A percentile compares a stretch with the other conserved stretches of the same genome.
phyloP scores from a whole-genome alignment of 495 filamentous ascomycete species.

The Penicillium malachiteum region DNA sequence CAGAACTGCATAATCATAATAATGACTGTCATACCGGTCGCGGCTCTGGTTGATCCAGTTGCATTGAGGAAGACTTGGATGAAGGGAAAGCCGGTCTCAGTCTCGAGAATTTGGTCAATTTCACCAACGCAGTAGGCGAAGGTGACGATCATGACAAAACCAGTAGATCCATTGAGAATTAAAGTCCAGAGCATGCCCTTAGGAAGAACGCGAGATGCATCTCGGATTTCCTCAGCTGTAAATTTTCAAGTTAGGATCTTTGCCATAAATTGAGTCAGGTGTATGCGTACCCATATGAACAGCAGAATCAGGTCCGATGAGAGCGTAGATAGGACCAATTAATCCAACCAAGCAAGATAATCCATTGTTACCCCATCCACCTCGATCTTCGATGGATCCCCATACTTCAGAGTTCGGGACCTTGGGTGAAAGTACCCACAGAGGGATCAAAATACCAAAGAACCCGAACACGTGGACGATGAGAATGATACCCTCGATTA shows the following conservation, averaged over 20 bases:
- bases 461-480: slow-evolving; percentile 42
- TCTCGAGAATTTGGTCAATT: slow-evolving; percentile 29
- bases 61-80: slow-evolving; percentile 31
- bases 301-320: slow-evolving; percentile 19
- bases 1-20: slow-evolving; percentile 33
- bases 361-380: slow-evolving; percentile 39
- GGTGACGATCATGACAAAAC: slow-evolving; percentile 41
- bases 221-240: slow-evolving; percentile 45
- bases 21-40: slow-evolving; percentile 28
- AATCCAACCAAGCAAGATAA: slow-evolving; percentile 28
- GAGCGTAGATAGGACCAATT: slow-evolving; percentile 31
- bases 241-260: not conserved
- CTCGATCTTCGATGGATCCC: slow-evolving; percentile 42
- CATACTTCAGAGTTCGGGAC: slow-evolving; percentile 41
- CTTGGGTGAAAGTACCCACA: slow-evolving; percentile 45
- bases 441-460: slow-evolving; percentile 35
- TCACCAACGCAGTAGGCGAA: slow-evolving; percentile 41
- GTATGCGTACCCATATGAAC: slow-evolving; percentile 22
- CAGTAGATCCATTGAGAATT: slow-evolving; percentile 34
- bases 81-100: slow-evolving; percentile 30
- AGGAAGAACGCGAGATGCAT: slow-evolving; percentile 40
- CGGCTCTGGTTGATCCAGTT: slow-evolving; percentile 16
- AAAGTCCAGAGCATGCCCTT: slow-evolving; percentile 36
- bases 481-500: slow-evolving; percentile 37
- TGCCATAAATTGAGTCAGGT: not conserved